Conservation (phyloP, 1,284 basidiomycete species). For the Ganoderma sinense region DNA sequence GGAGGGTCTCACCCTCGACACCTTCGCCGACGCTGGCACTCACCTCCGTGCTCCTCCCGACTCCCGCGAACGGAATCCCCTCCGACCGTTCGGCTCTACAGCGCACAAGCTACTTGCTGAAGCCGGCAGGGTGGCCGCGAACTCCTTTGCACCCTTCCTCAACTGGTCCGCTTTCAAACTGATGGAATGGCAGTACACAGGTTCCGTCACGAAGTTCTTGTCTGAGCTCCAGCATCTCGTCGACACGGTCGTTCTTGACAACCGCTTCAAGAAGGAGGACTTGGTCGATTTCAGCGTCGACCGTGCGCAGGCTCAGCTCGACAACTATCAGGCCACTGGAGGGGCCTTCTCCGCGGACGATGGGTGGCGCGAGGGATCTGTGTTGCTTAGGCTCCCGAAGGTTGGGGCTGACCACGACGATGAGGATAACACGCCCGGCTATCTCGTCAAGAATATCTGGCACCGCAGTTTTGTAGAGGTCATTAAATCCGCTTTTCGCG, state of each 20-base stretch:
- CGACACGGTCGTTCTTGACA: conserved; percentile 35
- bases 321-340: conserved; percentile 9
- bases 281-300: conserved; percentile 28
- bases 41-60: neutral
- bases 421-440: conserved; percentile 35
- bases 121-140: neutral
- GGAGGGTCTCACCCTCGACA: neutral
- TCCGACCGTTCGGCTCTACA: conserved; percentile 6
- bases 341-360: conserved; percentile 21
- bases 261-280: conserved; percentile 34
- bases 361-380: conserved; percentile 36
- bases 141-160: conserved; percentile 37
- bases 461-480: conserved; percentile 18
- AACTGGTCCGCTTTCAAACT: conserved; percentile 36
- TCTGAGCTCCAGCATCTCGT: conserved; percentile 39
- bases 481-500: conserved; percentile 15
- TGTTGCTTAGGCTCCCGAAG: conserved; percentile 31
- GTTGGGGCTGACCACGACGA: conserved; percentile 20
- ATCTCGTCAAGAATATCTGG: conserved; percentile 35
- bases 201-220: conserved; percentile 35
- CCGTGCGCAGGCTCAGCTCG: conserved; percentile 25
- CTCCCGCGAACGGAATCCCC: neutral
- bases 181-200: conserved; percentile 42
- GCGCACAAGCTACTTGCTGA: neutral
- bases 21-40: conserved; percentile 4